These are phyloP conservation scores for Microdochium bolleyi DNA, from an alignment of 2,329 filamentous ascomycete genomes.

Conservation along the genomic window DNA sequence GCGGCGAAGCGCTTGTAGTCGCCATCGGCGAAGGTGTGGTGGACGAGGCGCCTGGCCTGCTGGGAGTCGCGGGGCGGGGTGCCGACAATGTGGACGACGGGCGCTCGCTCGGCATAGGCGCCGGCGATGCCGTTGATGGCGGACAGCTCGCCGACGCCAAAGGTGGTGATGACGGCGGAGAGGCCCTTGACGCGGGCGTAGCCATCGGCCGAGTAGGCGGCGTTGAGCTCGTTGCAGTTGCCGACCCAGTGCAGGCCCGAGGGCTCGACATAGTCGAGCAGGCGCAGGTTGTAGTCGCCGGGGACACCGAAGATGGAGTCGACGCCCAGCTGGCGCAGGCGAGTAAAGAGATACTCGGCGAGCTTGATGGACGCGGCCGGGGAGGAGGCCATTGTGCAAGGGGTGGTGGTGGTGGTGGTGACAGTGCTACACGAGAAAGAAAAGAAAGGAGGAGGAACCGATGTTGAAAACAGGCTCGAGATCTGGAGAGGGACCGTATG, in stretches of 20 bases:
- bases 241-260: conserved; percentile 34
- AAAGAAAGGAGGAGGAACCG: no score
- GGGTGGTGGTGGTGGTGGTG: neutral
- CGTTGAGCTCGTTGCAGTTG: conserved; percentile 51
- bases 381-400: neutral
- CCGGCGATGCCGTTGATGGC: conserved; percentile 52
- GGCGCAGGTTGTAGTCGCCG: conserved; percentile 29
- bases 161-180: conserved; percentile 45
- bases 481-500: no score
- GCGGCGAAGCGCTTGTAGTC: conserved; percentile 41
- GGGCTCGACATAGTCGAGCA: conserved; percentile 27
- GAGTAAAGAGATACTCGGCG: conserved; percentile 25
- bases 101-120: conserved; percentile 46
- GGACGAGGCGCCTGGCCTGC: conserved; percentile 31
- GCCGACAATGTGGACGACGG: conserved; percentile 51
- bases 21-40: conserved; percentile 49
- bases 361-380: conserved; percentile 10
- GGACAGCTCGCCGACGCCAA: conserved; percentile 50
- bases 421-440: neutral
- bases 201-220: conserved; percentile 48
- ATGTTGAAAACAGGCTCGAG: no score
- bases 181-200: conserved; percentile 47
- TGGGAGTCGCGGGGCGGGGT: conserved; percentile 36
- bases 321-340: conserved; percentile 32
- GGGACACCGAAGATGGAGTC: conserved; percentile 37